Percentiles rank a stretch among this genome's conserved stretches.
These are phyloP conservation scores for Phytophthora citrophthora DNA, from an alignment of 352 stramenopile species.

Conservation along the genomic window DNA sequence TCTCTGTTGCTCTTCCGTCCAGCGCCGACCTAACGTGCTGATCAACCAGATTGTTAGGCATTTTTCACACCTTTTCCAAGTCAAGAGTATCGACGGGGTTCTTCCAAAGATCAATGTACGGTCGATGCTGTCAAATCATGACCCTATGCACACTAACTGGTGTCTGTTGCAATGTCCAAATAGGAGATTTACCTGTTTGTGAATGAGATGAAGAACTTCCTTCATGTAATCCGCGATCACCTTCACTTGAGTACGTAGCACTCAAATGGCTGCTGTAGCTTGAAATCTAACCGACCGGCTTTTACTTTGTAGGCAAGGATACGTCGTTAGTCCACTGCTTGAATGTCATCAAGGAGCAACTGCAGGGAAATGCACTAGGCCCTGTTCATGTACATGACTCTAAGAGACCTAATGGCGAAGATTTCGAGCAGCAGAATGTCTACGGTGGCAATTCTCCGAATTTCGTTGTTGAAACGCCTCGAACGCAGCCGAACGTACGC, in stretches of 20 bases:
- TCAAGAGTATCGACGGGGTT: slow-evolving; percentile 86
- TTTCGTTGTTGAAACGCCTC: slow-evolving; percentile 68
- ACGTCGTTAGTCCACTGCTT: slow-evolving; percentile 55
- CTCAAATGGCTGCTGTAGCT: neutral
- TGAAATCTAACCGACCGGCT: neutral
- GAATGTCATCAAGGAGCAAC: slow-evolving; percentile 51
- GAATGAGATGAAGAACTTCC: slow-evolving; percentile 90
- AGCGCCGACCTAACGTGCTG: slow-evolving; percentile 79
- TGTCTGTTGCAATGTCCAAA: neutral
- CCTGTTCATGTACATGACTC: slow-evolving; percentile 7
- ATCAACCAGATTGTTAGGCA: slow-evolving; percentile 90
- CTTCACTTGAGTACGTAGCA: slow-evolving; percentile 69
- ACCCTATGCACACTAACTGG: slow-evolving; percentile 2
- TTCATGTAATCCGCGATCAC: slow-evolving; percentile 61
- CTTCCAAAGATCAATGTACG: slow-evolving; percentile 91
- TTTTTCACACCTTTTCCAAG: slow-evolving; percentile 88
- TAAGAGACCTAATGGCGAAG: slow-evolving; percentile 1
- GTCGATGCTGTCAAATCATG: neutral
- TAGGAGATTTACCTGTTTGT: slow-evolving; percentile 87
- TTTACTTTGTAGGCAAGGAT: slow-evolving; percentile 42
- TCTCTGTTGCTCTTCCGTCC: neutral
- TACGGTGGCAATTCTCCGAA: slow-evolving; percentile 38
- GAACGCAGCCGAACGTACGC: slow-evolving; percentile 8
- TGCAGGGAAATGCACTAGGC: slow-evolving; percentile 22
- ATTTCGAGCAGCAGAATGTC: slow-evolving; percentile 22